Evolutionary conservation across 2,329 filamentous ascomycete genomes (phyloP), one percentile per base, ranked within the genome.

Genomic region (Samsoniella hepiali): DNA sequence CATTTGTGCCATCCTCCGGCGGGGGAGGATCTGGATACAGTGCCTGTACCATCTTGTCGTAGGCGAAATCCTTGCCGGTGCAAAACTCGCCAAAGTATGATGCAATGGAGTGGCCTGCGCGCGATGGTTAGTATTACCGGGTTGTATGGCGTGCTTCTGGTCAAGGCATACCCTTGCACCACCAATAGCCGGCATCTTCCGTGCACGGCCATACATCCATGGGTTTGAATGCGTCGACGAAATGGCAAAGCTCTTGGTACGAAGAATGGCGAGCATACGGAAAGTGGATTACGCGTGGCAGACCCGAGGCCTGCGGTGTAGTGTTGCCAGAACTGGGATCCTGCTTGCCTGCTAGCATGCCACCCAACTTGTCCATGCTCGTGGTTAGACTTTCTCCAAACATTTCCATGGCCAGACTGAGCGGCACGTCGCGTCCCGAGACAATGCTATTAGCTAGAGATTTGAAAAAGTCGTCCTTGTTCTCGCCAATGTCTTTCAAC

Each of bases 221-320:
- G 0, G 93, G 93, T 34, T 78, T 83, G 68, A 97, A 90, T 0
- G 81, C 79, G 3, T 79, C 72, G 1, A 97, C 80, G 1, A 97
- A 77, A 60, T 86, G 76, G 66, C 91, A 89, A 3, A 96, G 82
- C 72, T 97, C 94, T 0, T 81, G 78, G 65, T 95, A 94, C 0
- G 91, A 96, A 0, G 94, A 96, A 74, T 98, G 94, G 1, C 94
- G 85, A 0, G 94, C 94, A 71, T 93, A 97, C 0, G 93, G 91
- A 68, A 97, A 97, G 0, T 72, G 77, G 3, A 88, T 84, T 0
- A 70, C 70, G 13, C 69, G 76, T 0, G 81, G 76, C 2, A 84
- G 70, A 0, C 27, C 31, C 8, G 44, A 8, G 13, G 10, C 53
- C 8, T 40, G 22, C 10, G 44, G 53, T 5, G 53, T 63, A 2